These are phyloP conservation scores for Fusarium cyanostomum DNA, from an alignment of 2,329 filamentous ascomycete genomes.

Conservation along the genomic window DNA sequence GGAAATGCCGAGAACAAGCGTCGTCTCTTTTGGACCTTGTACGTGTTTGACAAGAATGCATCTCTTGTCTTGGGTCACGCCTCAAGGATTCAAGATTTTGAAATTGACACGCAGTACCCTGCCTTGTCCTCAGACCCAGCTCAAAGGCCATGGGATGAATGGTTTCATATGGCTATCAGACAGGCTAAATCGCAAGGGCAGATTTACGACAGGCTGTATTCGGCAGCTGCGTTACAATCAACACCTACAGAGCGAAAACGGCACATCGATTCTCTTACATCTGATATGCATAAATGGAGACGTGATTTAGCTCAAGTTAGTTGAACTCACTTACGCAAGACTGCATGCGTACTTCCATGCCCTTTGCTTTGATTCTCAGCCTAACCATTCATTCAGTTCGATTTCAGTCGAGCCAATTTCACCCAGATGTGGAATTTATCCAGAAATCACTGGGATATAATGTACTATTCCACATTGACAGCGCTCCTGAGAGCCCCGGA, in stretches of 20 bases:
- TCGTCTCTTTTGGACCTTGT: conserved; percentile 32
- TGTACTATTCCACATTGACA: conserved; percentile 35
- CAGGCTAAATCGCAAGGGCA: conserved; percentile 20
- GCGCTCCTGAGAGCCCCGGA: conserved; percentile 24
- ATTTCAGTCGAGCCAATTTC: conserved; percentile 15
- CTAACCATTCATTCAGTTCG: not conserved
- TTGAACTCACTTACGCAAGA: too few relatives aligned
- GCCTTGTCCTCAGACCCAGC: not conserved
- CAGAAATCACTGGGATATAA: conserved; percentile 26
- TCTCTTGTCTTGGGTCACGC: conserved; percentile 25
- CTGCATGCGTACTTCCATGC: too few relatives aligned
- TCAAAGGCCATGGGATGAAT: conserved; percentile 18
- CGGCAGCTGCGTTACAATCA: conserved; percentile 4
- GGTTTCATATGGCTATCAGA: conserved; percentile 18
- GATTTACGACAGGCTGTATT: conserved; percentile 30
- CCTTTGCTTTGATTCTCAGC: accelerated
- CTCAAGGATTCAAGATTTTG: conserved; percentile 30
- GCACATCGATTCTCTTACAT: conserved; percentile 10
- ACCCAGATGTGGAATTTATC: conserved; percentile 8
- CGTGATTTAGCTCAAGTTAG: conserved; percentile 16
- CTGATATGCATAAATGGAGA: conserved; percentile 23
- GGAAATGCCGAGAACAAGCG: conserved; percentile 14
- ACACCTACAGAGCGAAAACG: conserved; percentile 9
- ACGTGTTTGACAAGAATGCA: conserved; percentile 30
- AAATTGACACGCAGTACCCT: conserved; percentile 25